Base-by-base conservation (phyloP, 768 basidiomycete genomes). In the Trametes elegans region DNA sequence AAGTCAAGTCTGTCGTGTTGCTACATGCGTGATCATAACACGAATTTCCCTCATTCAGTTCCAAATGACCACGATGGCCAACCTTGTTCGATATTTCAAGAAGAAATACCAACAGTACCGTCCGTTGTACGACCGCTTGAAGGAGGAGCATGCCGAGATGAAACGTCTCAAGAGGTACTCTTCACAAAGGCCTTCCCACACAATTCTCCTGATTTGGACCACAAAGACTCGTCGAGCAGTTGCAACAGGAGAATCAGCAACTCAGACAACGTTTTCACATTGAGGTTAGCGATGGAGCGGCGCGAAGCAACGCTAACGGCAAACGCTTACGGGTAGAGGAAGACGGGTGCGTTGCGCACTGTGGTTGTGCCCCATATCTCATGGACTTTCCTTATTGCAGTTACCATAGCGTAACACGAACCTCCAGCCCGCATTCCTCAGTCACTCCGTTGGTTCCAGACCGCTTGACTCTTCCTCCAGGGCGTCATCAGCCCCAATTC, bases 31-130 rank as follows among this genome's bases (percentile, higher is more conserved):
- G 3, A 1, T 4, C 29, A 13, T 3, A 10, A 14, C 19, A 31
- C n/a, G 16, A 32, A 32, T 32, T 40, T n/a, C 48, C n/a, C 56
- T 19, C 31, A 16, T 28, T 14, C 60, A 92, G 89, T 90, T 90
- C 63, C 90, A 93, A 69, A 83, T 88, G 70, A 87, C 89, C 61
- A 80, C 81, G 10, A 79, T 92, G 71, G 83, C 83, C 5, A 74
- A 79, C 27, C 82, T 90, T 57, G 78, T 90, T 38, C 78, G 81
- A 39, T 79, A 81, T 58, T 87, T 85, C 64, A 83, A 81, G 59
- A 65, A 72, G 10, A 80, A 82, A 58, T 78, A 79, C 59, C 68
- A 79, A 28, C 83, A 88, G 61, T 80, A 82, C 47, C 76, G 81
- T 7, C 68, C 66, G 4, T 57, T 80, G 10, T 71, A 85, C 16